phyloP scores from a whole-genome alignment of 192 early-diverging fungal genomes.

The Linnemannia zychae region DNA sequence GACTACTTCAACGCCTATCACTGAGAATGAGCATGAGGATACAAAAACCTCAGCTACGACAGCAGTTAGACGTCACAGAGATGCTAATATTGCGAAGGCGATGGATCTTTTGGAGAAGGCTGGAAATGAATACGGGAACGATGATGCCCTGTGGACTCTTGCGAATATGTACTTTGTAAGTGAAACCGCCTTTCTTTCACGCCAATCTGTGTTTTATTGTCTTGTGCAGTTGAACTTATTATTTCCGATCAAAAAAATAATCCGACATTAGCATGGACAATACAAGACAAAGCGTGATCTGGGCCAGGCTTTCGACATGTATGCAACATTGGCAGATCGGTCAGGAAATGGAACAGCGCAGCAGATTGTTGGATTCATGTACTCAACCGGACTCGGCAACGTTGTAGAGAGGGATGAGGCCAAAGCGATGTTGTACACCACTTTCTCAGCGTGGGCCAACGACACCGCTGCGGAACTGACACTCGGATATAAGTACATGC shows the following conservation, averaged over 20 bases:
- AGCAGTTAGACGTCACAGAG: conserved; percentile 16
- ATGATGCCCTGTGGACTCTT: conserved; percentile 72
- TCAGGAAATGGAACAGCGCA: conserved; percentile 89
- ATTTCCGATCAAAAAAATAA: neutral
- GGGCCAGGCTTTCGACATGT: conserved; percentile 73
- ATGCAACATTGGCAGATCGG: conserved; percentile 68
- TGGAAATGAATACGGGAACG: conserved; percentile 59
- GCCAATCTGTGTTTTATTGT: too few species aligned
- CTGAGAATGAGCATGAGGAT: neutral
- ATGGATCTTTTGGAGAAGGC: conserved; percentile 61
- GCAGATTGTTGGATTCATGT: conserved; percentile 90
- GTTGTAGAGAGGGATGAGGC: conserved; percentile 75
- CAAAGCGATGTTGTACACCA: conserved; percentile 66
- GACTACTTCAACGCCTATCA: conserved; percentile 1
- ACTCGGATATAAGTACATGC: conserved; percentile 85
- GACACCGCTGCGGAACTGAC: conserved; percentile 84
- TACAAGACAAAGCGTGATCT: conserved; percentile 71
- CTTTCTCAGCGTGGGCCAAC: conserved; percentile 85
- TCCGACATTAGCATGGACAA: conserved; percentile 73
- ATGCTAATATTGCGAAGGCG: conserved; percentile 49
- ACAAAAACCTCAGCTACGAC: neutral
- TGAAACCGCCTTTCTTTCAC: neutral
- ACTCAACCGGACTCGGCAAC: conserved; percentile 89
- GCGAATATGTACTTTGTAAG: conserved; percentile 84
- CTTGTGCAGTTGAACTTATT: too few species aligned